These are phyloP conservation scores for Amesomyces nigricolor DNA, from an alignment of 2,329 filamentous ascomycete genomes.

Conservation along the genomic window DNA sequence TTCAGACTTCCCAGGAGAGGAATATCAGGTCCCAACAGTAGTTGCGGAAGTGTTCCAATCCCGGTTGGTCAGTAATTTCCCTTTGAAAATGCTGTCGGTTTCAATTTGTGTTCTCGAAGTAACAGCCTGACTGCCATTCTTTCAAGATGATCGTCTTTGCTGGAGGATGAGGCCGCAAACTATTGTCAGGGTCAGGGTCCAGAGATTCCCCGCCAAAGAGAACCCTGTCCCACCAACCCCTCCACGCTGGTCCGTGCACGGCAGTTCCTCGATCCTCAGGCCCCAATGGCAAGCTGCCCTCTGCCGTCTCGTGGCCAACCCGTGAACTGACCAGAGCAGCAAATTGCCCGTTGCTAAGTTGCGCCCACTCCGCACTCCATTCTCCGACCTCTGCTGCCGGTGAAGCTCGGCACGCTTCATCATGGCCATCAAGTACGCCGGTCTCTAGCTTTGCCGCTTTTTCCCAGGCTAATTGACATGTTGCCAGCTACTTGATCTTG, in stretches of 20 bases:
- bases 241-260: conserved; percentile 6
- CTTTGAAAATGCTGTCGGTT: too few species aligned
- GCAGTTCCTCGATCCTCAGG: conserved; percentile 17
- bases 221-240: conserved; percentile 2
- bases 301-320: conserved; percentile 24
- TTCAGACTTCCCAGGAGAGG: too few species aligned
- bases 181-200: too few species aligned
- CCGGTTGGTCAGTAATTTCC: too few species aligned
- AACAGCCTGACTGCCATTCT: too few species aligned
- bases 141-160: too few species aligned
- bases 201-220: not conserved
- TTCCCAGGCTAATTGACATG: conserved; percentile 23
- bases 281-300: not conserved
- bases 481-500: conserved; percentile 83
- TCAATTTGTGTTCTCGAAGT: too few species aligned
- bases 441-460: not conserved
- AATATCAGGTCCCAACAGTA: too few species aligned
- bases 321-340: not conserved
- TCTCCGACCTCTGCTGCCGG: conserved; percentile 5
- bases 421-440: conserved; percentile 50
- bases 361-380: conserved; percentile 3
- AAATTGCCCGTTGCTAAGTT: not conserved
- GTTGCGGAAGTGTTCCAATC: too few species aligned
- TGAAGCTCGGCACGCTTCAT: conserved; percentile 22
- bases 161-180: too few species aligned